phyloP scores from a whole-genome alignment of 768 basidiomycete species.

The Paxillus involutus region DNA sequence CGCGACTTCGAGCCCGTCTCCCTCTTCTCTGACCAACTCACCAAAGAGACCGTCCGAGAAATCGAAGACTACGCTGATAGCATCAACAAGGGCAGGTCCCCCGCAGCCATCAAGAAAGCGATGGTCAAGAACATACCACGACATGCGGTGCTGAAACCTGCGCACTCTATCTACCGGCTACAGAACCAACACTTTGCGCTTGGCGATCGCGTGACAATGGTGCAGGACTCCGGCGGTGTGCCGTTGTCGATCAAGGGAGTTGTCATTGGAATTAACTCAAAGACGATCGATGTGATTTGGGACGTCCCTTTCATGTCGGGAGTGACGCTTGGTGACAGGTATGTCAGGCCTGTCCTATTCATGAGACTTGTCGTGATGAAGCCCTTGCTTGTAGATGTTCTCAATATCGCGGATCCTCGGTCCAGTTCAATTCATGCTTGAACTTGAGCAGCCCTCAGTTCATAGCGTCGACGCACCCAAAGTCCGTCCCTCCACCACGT shows the following conservation, averaged over 20 bases:
- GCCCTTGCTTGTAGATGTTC: slow-evolving; percentile 61
- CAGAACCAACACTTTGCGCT: slow-evolving; percentile 86
- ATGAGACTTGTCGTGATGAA: not conserved
- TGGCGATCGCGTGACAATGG: slow-evolving; percentile 95
- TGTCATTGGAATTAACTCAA: slow-evolving; percentile 84
- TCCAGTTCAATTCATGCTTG: slow-evolving; percentile 84
- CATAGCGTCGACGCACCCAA: slow-evolving; percentile 69
- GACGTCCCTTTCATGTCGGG: slow-evolving; percentile 96
- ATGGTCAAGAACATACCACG: slow-evolving; percentile 93
- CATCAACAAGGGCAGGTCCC: slow-evolving; percentile 59
- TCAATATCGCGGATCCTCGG: slow-evolving; percentile 86
- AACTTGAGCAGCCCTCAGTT: slow-evolving; percentile 89
- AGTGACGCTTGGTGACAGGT: slow-evolving; percentile 82
- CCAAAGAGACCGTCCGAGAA: slow-evolving; percentile 81
- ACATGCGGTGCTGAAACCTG: slow-evolving; percentile 89
- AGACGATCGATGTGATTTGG: slow-evolving; percentile 94
- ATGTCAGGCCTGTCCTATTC: not conserved
- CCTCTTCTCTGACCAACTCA: slow-evolving; percentile 87
- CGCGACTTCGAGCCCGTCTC: slow-evolving; percentile 92
- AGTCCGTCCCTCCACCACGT: slow-evolving; percentile 47
- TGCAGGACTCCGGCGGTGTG: slow-evolving; percentile 91
- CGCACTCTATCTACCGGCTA: slow-evolving; percentile 84
- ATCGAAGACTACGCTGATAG: slow-evolving; percentile 78
- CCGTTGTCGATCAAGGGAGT: slow-evolving; percentile 91
- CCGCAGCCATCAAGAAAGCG: slow-evolving; percentile 78